phyloP scores from a whole-genome alignment of 2,329 filamentous ascomycete genomes.

The Scedosporium minutisporum region DNA sequence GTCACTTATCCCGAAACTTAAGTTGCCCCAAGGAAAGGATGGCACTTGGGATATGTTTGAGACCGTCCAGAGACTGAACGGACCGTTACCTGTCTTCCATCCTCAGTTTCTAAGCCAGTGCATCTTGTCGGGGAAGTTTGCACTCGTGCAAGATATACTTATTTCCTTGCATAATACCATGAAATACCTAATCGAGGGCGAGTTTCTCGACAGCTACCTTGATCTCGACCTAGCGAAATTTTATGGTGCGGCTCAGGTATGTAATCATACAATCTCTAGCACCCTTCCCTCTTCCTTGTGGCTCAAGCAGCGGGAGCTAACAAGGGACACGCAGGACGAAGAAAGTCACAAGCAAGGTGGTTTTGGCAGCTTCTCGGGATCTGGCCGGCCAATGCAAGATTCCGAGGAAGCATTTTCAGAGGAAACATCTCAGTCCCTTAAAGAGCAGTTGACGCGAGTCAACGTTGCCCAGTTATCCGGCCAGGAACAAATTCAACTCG shows the following conservation, averaged over 20 bases:
- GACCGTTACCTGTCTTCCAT: constrained; percentile 81
- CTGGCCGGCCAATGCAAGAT: constrained; percentile 19
- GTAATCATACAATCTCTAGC: background rate
- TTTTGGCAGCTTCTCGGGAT: constrained; percentile 13
- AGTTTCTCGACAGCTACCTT: constrained; percentile 69
- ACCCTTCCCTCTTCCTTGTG: background rate
- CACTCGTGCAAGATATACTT: constrained; percentile 62
- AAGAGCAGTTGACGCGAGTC: constrained; percentile 65
- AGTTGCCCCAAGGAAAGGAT: constrained; percentile 36
- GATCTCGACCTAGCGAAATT: constrained; percentile 55
- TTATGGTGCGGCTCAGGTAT: constrained; percentile 29
- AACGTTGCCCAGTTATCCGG: constrained; percentile 72
- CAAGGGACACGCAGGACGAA: constrained; percentile 16
- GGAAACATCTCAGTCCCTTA: constrained; percentile 58
- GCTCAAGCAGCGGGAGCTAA: background rate
- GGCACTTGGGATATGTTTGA: constrained; percentile 65
- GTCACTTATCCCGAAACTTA: constrained; percentile 43
- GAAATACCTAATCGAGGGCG: constrained; percentile 76
- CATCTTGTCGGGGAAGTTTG: constrained; percentile 68
- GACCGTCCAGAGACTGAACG: constrained; percentile 74
- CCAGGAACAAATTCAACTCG: constrained; percentile 76
- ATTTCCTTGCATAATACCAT: constrained; percentile 63
- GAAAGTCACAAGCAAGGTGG: constrained; percentile 15
- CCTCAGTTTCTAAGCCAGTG: constrained; percentile 84
- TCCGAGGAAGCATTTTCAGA: constrained; percentile 59